These are phyloP conservation scores for Onygenales sp. DNA, from an alignment of 2,329 filamentous ascomycete genomes.

Conservation along the genomic window DNA sequence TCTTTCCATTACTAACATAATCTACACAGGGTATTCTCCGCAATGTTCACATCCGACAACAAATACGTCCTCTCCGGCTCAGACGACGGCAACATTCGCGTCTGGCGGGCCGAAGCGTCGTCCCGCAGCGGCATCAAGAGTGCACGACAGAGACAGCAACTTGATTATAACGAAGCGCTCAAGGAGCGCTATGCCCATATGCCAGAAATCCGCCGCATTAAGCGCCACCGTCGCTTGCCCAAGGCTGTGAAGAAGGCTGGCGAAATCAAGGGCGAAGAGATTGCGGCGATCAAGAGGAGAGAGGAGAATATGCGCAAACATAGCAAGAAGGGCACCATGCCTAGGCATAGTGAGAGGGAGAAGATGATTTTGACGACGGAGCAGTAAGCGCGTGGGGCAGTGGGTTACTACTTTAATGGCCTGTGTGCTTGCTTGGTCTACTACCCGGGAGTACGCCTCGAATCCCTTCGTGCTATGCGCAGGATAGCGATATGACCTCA, in stretches of 20 bases:
- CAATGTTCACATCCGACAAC: constrained; percentile 76
- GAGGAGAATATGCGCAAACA: constrained; percentile 95
- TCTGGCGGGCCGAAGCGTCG: constrained; percentile 85
- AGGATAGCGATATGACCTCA: no score
- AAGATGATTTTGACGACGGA: constrained; percentile 76
- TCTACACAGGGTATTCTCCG: constrained; percentile 60
- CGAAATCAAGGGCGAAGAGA: constrained; percentile 86
- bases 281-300: constrained; percentile 75
- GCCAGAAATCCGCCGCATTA: constrained; percentile 89
- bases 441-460: no score
- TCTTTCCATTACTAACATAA: constrained; percentile 2
- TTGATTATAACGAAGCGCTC: constrained; percentile 85
- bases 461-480: no score
- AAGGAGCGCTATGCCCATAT: constrained; percentile 83
- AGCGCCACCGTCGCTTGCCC: constrained; percentile 81
- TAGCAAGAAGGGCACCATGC: constrained; percentile 61
- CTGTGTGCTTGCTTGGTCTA: no score
- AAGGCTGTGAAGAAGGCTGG: constrained; percentile 91
- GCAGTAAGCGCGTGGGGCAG: constrained; percentile 33
- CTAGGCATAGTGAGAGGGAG: constrained; percentile 70
- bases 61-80: constrained; percentile 84
- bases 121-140: constrained; percentile 77
- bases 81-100: constrained; percentile 81
- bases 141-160: constrained; percentile 70
- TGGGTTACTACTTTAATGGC: no score